Evolutionary conservation across 495 filamentous ascomycete genomes (phyloP).

Genomic region (Trichocladium uniseriatum): DNA sequence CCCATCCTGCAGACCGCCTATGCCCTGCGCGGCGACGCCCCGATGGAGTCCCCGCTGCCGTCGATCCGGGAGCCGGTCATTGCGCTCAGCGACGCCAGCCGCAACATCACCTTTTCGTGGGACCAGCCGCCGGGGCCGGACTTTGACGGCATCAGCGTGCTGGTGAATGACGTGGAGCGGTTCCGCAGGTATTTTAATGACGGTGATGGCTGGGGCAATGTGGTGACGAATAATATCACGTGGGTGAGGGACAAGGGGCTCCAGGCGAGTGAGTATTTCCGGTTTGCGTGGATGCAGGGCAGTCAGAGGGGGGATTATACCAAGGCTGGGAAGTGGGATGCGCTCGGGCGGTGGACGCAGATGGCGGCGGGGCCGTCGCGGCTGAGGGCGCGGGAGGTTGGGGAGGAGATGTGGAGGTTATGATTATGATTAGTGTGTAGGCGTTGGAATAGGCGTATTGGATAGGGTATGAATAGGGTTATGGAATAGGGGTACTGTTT

Average conservation of each 20-base stretch:
- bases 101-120: conserved; percentile 47
- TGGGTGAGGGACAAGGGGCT: conserved; percentile 38
- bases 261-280: conserved; percentile 61
- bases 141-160: conserved; percentile 74
- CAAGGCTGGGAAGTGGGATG: conserved; percentile 67
- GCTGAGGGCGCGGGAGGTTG: conserved; percentile 22
- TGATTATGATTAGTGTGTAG: not conserved
- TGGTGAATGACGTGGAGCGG: conserved; percentile 92
- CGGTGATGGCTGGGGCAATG: conserved; percentile 36
- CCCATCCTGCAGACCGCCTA: conserved; percentile 73
- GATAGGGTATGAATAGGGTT: too few species aligned
- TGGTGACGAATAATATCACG: conserved; percentile 26
- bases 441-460: too few species aligned
- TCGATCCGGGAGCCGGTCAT: conserved; percentile 44
- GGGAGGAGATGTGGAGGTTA: not conserved
- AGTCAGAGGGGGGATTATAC: conserved; percentile 65
- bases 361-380: conserved; percentile 41
- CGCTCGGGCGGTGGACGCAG: conserved; percentile 57
- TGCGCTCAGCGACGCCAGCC: conserved; percentile 1
- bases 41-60: conserved; percentile 57
- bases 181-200: conserved; percentile 54
- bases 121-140: conserved; percentile 46
- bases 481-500: too few species aligned
- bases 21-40: conserved; percentile 58
- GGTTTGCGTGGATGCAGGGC: conserved; percentile 73